phyloP scores from a whole-genome alignment of 1,139 yeast species.

The Diutina pseudorugosa region DNA sequence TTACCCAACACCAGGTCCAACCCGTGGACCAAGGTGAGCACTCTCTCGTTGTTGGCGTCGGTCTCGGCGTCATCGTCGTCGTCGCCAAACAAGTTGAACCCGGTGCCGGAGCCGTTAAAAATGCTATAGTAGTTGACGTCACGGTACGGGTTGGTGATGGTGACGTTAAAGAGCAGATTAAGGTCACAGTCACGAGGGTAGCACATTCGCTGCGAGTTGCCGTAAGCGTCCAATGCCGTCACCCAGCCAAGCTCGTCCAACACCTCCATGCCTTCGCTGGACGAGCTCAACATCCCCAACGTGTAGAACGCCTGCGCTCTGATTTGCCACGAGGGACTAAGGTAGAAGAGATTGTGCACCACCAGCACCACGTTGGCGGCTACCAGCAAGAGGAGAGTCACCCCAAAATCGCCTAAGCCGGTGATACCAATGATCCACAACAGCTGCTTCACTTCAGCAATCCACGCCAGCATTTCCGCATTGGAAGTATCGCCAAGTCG shows the following conservation, averaged over 20 bases:
- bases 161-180: conserved; percentile 14
- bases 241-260: conserved; percentile 75
- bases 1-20: conserved; percentile 55
- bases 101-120: conserved; percentile 8
- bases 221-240: conserved; percentile 36
- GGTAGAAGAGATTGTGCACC: conserved; percentile 12
- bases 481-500: neutral
- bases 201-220: conserved; percentile 33
- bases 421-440: conserved; percentile 85
- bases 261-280: conserved; percentile 76
- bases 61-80: neutral
- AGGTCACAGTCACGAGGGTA: conserved; percentile 25
- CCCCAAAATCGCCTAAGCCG: conserved; percentile 58
- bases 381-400: conserved; percentile 51
- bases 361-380: conserved; percentile 29
- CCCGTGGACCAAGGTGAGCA: conserved; percentile 40
- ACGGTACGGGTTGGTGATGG: conserved; percentile 20
- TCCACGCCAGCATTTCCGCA: neutral
- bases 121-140: conserved; percentile 20
- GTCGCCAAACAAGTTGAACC: neutral
- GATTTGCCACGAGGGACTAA: conserved; percentile 49
- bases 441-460: conserved; percentile 40
- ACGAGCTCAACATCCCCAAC: conserved; percentile 61
- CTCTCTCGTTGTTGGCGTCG: conserved; percentile 10
- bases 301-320: conserved; percentile 71